Percentiles rank a stretch among this genome's conserved stretches.
Conservation (phyloP, 345 rosid genomes). For the Raphanus sativus region DNA sequence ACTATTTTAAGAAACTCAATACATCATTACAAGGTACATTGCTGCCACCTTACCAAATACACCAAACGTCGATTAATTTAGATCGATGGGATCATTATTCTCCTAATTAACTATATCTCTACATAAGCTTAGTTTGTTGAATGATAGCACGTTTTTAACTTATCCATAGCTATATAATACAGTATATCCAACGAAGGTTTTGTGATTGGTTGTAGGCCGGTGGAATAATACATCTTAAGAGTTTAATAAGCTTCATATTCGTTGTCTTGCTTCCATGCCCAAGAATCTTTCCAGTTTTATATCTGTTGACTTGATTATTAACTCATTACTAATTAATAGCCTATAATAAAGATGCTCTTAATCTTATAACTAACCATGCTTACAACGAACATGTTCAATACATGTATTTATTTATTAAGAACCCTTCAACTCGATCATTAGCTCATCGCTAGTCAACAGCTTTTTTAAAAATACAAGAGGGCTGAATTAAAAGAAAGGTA, state of each 20-base stretch:
- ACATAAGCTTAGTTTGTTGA: background rate
- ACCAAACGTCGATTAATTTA: constrained; percentile 3
- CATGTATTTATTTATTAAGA: background rate
- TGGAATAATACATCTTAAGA: constrained; percentile 26
- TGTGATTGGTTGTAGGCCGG: constrained; percentile 27
- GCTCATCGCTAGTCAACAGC: background rate
- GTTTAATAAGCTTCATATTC: constrained; percentile 28
- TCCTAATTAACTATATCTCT: constrained; percentile 2
- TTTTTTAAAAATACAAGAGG: background rate
- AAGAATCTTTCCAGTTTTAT: constrained; percentile 30
- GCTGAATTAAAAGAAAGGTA: background rate
- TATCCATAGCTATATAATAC: background rate
- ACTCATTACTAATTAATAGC: constrained; percentile 13
- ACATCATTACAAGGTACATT: background rate
- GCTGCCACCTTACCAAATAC: constrained; percentile 24
- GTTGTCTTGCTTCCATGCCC: constrained; percentile 28
- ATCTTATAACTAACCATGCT: background rate
- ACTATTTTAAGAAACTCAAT: constrained; percentile 21
- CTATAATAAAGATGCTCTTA: background rate
- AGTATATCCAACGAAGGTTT: background rate
- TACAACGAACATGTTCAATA: background rate
- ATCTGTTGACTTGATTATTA: constrained; percentile 30
- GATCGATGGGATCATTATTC: background rate
- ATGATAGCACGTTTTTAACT: constrained; percentile 1
- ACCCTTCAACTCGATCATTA: background rate